Base-by-base conservation (phyloP, 2,329 filamentous ascomycete species). In the Aspergillus sergii region DNA sequence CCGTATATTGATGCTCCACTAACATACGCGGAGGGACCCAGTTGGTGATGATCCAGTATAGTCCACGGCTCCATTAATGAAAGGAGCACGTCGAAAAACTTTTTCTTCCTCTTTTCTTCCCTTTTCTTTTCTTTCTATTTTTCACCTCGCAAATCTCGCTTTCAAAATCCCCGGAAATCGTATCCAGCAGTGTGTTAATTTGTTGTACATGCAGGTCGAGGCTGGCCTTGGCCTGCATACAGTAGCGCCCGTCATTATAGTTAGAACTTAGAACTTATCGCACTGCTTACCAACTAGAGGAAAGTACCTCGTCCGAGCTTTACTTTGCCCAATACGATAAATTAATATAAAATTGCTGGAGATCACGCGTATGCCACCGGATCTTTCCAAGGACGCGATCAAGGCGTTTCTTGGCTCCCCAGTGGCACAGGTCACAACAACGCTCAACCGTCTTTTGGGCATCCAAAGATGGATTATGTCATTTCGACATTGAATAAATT, bases 1-100 rank as follows among this genome's bases (percentile, higher is more conserved):
- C 57, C 46, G 21, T 59, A 59, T 41, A 53, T 59, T 39, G 9
- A 36, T 36, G 14, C 30, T 59, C 57, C 57, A 59, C 57, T 30
- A 50, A 43, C 28, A 21, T 43, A 39, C 34, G 30, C 57, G 46
- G 23, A 59, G 57, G 46, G 45, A 53, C 43, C 57, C 57, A 59
- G 21, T 59, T 14, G 57, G 46, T n/a, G 16, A 39, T 12, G 30
- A 34, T 50, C 16, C 45, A 36, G 9, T 16, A 34, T 51, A 50
- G 46, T 21, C 45, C 57, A 41, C 36, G 28, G 51, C 51, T 54
- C 51, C 30, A 16, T 23, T 48, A 26, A 26, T 26, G 21, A 26
- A 16, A 48, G 23, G 6, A 16, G 12, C 9, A n/a, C 21, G 28
- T 23, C 45, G 21, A 30, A 50, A 19, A 28, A 30, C 8, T 10